Evolutionary conservation across 2,329 filamentous ascomycete species (phyloP), one percentile per base, ranked within the genome.

Genomic region (Didymella exigua): DNA sequence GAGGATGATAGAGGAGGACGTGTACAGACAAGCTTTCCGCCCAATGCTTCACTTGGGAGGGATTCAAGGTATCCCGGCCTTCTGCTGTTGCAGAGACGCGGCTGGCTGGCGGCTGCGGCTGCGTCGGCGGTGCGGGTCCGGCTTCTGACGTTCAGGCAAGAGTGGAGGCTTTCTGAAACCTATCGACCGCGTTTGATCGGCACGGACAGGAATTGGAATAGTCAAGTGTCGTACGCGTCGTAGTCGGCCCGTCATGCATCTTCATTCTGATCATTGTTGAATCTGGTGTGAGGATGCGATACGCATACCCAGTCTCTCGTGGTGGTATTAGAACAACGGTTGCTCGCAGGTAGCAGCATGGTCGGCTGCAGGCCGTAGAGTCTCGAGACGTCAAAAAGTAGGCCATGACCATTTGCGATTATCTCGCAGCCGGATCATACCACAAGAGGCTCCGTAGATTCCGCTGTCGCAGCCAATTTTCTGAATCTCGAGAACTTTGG

Each of bases 131-230:
- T 29, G 52, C 46, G 52, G 45, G 52, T 29, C 46, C 6, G 33
- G 13, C 14, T 45, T 40, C 34, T 46, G 52, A 55, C 38, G 47
- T 55, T 55, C 52, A 55, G 34, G 42, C 46, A 50, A 44, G n/a
- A n/a, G 46, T 50, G 41, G 41, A 41, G 33, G 30, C 41, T 47
- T 21, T 11, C 42, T 55, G 52, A 55, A 55, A 55, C 52, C 46
- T 24, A 49, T 55, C 31, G 52, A 55, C 52, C 46, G 36, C 42
- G 46, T 47, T 55, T 46, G 52, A 55, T 55, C 52, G 29, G 41
- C 52, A 24, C 45, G 27, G 33, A 7, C 31, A 14, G 45, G 46
- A 36, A 45, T 45, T 37, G 34, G 18, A 49, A 45, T 40, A 26
- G 52, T 30, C 41, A 31, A 50, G 37, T 42, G 42, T 48, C 33